Evolutionary conservation across 371 early-diverging fungal species (phyloP).

Genomic region (Rhizopus microsporus): DNA sequence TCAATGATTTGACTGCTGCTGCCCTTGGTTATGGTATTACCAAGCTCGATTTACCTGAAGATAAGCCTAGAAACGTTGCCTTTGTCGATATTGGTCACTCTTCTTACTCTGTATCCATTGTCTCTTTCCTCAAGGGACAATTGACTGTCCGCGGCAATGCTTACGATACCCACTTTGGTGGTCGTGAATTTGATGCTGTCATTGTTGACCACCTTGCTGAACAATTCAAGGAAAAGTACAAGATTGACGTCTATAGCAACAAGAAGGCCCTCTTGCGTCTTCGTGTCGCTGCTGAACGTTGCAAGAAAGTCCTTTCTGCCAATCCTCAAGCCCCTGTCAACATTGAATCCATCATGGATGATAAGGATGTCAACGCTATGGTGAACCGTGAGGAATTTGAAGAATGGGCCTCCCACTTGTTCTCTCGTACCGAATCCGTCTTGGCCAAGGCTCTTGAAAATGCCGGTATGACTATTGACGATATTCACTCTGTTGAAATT

Average conservation of each 20-base stretch:
- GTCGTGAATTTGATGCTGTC: slow-evolving; percentile 93
- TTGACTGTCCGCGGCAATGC: slow-evolving; percentile 89
- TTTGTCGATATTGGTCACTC: slow-evolving; percentile 97
- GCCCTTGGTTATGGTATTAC: slow-evolving; percentile 98
- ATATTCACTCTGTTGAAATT: slow-evolving; percentile 91
- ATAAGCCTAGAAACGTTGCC: slow-evolving; percentile 89
- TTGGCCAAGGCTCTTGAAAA: slow-evolving; percentile 77
- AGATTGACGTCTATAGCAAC: slow-evolving; percentile 88
- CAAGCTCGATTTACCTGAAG: slow-evolving; percentile 94
- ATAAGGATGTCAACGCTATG: slow-evolving; percentile 85
- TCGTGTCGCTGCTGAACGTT: slow-evolving; percentile 89
- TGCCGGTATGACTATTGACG: slow-evolving; percentile 76
- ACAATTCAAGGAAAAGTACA: slow-evolving; percentile 93
- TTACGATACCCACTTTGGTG: slow-evolving; percentile 92
- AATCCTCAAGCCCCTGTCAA: slow-evolving; percentile 90
- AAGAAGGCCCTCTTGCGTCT: slow-evolving; percentile 92
- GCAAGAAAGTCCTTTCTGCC: slow-evolving; percentile 95
- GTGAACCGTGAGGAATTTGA: slow-evolving; percentile 87
- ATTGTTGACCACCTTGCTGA: slow-evolving; percentile 83
- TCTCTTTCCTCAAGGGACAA: slow-evolving; percentile 93
- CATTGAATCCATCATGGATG: slow-evolving; percentile 95
- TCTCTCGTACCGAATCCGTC: slow-evolving; percentile 73
- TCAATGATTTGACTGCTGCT: slow-evolving; percentile 93
- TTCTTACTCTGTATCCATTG: slow-evolving; percentile 86
- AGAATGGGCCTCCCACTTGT: slow-evolving; percentile 74